Base-by-base conservation (phyloP, 495 filamentous ascomycete species). In the Penicillium manginii region DNA sequence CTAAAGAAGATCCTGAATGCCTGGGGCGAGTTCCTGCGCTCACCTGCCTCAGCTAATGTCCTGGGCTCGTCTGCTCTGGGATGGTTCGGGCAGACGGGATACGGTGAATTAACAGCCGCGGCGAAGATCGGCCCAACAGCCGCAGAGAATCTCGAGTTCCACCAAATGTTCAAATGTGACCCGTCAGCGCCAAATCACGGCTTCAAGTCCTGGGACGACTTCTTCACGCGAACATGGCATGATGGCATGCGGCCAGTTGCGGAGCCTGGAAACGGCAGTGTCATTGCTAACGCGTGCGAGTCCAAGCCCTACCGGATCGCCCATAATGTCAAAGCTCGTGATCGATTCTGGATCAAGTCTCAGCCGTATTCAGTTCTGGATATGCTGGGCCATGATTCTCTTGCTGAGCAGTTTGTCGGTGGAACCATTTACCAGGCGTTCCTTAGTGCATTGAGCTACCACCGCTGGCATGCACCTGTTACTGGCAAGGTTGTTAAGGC, bases 341-440 rank as follows among this genome's bases (percentile, higher is more conserved):
- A 78, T 22, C 40, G 45, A 8, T 91, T 91, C 76, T 91, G 87
- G 87, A 73, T 86, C 55, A 92, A 91, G 62, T 75, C 73, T 37
- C 86, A 90, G 66, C 86, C 83, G 0, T 89, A 88, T 64, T 86
- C 83, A 2, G 64, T 88, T 10, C 56, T 72, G 0, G 80, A 90
- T 66, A 90, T 91, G 83, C 77, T 90, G 1, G 79, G 69, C 0
- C 68, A 84, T 58, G 79, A 87, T 55, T 60, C 74, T 0, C 67
- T 84, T 4, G 73, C 82, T 0, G n/a, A 32, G 3, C 70, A 83
- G 11, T 89, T 90, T 62, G 76, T 78, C n/a, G 77, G 76, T 0
- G 85, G 82, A 0, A 89, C 84, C 0, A 70, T 91, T 6, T 91
- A 90, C 62, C 87, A 91, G 58, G 86, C 85, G 0, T 89, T 86